Evolutionary conservation across 768 basidiomycete species (phyloP), one percentile per base, ranked within the genome.

Genomic region (Mycena alexandri): DNA sequence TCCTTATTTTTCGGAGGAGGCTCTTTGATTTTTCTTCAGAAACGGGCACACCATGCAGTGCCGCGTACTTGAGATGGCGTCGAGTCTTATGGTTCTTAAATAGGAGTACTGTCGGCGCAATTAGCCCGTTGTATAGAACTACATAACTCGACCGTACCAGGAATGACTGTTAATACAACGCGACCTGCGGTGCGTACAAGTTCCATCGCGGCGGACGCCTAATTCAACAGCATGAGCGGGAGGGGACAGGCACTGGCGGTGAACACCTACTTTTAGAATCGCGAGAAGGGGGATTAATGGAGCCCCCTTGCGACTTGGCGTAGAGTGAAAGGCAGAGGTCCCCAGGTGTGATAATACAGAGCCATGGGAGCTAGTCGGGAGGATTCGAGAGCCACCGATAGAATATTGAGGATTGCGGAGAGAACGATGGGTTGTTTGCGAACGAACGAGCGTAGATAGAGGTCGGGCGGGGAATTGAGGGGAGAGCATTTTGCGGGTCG

Each of bases 161-260:
- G 94, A 17, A 93, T 80, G 67, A 95, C 88, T 0, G 93, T 94
- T 38, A 95, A 82, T 0, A 87, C 89, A 56, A 95, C 83, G 63
- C 94, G 87, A 50, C 84, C 89, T 48, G 87, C 86, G 10, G 89
- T 93, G 55, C 90, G 86, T 19, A 88, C 87, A 21, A 91, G 46
- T 72, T 91, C 89, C 55, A 95, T 81, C 0, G 90, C 85, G n/a
- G 89, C 85, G 5, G 93, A 93, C 1, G 91, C 84, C 94, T 95
- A 68, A n/a, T 48, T 54, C 61, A 64, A 46, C 42, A 21, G 12
- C 53, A 24, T 61, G 42, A 57, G 61, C 41, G 36, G 44, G 38
- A 13, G n/a, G n/a, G n/a, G 41, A 60, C 22, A 7, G 13, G 24
- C 7, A 54, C 14, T 19, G 13, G 44, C n/a, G 38, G 38, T 14